Percentiles rank a stretch among this genome's conserved stretches.
These are phyloP conservation scores for Zygoascus meyerae DNA, from an alignment of 1,139 yeast genomes.

Conservation along the genomic window DNA sequence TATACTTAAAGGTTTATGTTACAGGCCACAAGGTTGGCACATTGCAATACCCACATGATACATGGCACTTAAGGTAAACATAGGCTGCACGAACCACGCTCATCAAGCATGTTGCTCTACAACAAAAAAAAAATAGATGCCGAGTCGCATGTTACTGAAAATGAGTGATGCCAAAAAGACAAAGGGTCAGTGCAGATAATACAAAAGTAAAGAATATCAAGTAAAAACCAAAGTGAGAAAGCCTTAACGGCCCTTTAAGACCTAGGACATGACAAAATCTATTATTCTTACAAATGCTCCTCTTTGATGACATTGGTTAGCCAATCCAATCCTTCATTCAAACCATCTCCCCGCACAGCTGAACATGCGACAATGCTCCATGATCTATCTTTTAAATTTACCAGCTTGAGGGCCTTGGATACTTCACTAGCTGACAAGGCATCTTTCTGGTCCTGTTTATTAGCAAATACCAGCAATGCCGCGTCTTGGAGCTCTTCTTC, in stretches of 20 bases:
- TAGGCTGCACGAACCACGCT: too few species aligned
- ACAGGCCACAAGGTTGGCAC: too few species aligned
- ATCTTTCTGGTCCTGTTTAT: constrained; percentile 95
- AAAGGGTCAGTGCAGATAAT: too few species aligned
- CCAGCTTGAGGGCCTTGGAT: constrained; percentile 75
- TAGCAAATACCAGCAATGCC: constrained; percentile 90
- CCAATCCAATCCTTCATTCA: constrained; percentile 96
- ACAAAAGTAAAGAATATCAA: too few species aligned
- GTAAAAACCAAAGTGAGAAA: neutral
- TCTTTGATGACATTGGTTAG: constrained; percentile 92
- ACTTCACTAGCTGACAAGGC: constrained; percentile 95
- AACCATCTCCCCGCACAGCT: constrained; percentile 94
- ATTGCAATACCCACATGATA: too few species aligned
- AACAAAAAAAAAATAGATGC: too few species aligned
- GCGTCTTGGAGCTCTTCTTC: constrained; percentile 90
- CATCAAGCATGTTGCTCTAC: too few species aligned
- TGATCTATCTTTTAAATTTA: constrained; percentile 88
- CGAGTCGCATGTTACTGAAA: too few species aligned
- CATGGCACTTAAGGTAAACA: too few species aligned
- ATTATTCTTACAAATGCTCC: constrained; percentile 35
- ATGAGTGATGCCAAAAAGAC: too few species aligned
- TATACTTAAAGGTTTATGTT: too few species aligned
- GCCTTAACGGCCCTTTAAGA: neutral
- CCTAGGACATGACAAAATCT: neutral
- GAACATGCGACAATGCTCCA: constrained; percentile 98